Conservation (phyloP, 768 basidiomycete species). For the Dictyophora rubrovolvata region DNA sequence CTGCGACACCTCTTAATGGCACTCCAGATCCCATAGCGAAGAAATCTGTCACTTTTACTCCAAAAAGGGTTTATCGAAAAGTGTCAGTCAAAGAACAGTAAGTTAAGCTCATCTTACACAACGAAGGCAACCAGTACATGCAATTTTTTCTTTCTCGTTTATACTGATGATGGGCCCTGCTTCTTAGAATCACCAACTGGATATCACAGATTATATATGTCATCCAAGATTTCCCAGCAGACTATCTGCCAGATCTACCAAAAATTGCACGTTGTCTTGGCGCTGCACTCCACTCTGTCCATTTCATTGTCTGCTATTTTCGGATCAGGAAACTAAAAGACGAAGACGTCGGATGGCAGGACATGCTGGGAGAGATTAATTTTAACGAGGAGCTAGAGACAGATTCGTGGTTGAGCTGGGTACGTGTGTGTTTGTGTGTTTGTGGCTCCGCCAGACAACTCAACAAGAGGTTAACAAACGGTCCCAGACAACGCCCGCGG, state of each 20-base stretch:
- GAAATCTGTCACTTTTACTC: not conserved
- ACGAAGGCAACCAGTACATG: not conserved
- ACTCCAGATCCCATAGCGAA: not conserved
- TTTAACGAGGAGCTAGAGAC: constrained; percentile 22
- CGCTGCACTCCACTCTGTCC: constrained; percentile 52
- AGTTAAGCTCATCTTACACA: not conserved
- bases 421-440: constrained; percentile 22
- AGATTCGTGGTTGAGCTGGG: constrained; percentile 77
- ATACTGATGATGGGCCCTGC: not conserved
- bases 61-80: constrained; percentile 4
- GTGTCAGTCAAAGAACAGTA: constrained; percentile 3
- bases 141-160: not conserved
- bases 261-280: constrained; percentile 61
- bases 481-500: constrained; percentile 53
- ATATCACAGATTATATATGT: constrained; percentile 60
- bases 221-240: constrained; percentile 73
- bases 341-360: constrained; percentile 69
- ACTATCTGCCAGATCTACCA: constrained; percentile 59
- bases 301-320: constrained; percentile 54
- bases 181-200: constrained; percentile 7
- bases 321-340: constrained; percentile 48
- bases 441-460: not conserved
- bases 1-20: constrained; percentile 26
- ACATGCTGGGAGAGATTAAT: constrained; percentile 52
- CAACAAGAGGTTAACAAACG: constrained; percentile 1